A percentile compares a stretch with the other conserved stretches of the same genome.
phyloP scores from a whole-genome alignment of 805 yeast species.

The Diddensiella caesifluorescens region DNA sequence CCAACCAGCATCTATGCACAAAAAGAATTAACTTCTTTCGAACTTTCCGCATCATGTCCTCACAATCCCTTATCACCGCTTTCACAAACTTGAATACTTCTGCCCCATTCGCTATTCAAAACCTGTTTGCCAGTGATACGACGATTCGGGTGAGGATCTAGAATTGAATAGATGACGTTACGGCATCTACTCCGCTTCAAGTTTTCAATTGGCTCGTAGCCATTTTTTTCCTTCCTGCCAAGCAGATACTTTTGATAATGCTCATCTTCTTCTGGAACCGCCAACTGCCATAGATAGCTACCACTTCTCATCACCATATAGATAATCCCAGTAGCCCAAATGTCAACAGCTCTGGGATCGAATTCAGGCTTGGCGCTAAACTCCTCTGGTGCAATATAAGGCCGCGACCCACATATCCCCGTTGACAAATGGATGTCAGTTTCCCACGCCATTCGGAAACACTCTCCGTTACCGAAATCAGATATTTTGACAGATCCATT shows the following conservation, averaged over 20 bases:
- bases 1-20: too few species aligned
- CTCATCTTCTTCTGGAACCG: conserved; percentile 68
- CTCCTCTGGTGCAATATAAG: conserved; percentile 92
- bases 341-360: conserved; percentile 76
- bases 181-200: conserved; percentile 84
- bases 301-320: conserved; percentile 85
- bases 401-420: conserved; percentile 85
- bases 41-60: too few species aligned
- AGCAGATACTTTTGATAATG: conserved; percentile 68
- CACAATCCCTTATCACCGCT: conserved; percentile 47
- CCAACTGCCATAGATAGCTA: conserved; percentile 84
- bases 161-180: conserved; percentile 85
- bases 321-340: conserved; percentile 83
- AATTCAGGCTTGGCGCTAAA: conserved; percentile 49
- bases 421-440: conserved; percentile 56
- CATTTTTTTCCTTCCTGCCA: conserved; percentile 75
- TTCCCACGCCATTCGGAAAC: conserved; percentile 89
- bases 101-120: conserved; percentile 91
- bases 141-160: conserved; percentile 86
- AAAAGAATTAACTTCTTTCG: too few species aligned
- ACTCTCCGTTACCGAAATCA: conserved; percentile 90
- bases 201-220: conserved; percentile 86
- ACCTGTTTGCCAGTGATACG: conserved; percentile 86
- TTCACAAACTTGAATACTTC: conserved; percentile 76
- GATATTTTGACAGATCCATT: conserved; percentile 64